Evolutionary conservation across 306 rosid genomes (phyloP).

Genomic region (Vicia faba): DNA sequence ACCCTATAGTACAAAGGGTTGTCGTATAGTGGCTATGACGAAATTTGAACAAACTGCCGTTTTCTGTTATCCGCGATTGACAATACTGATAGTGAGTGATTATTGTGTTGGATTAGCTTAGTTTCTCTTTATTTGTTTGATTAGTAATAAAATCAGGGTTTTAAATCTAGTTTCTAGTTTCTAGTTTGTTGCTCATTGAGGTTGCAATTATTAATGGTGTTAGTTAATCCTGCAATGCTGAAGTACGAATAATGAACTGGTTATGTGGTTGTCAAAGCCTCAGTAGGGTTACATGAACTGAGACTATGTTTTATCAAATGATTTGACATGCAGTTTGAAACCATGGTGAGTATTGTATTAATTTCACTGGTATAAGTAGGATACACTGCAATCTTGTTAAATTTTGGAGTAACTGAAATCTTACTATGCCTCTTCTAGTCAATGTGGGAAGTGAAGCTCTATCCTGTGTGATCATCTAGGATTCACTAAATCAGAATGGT

Average conservation of each 20-base stretch:
- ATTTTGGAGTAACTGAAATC: slow-evolving; percentile 17
- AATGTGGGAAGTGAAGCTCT: background rate
- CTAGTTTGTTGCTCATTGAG: background rate
- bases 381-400: slow-evolving; percentile 22
- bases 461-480: slow-evolving; percentile 9
- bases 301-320: background rate
- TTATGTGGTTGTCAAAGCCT: background rate
- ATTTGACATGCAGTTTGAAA: slow-evolving; percentile 7
- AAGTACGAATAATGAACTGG: background rate
- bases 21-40: background rate
- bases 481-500: slow-evolving; percentile 10
- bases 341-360: slow-evolving; percentile 1
- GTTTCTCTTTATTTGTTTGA: slow-evolving; percentile 27
- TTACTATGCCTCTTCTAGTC: slow-evolving; percentile 4
- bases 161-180: background rate
- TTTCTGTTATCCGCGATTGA: background rate
- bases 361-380: slow-evolving; percentile 12
- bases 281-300: background rate
- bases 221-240: slow-evolving; percentile 7
- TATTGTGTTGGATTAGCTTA: slow-evolving; percentile 22
- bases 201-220: background rate
- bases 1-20: background rate
- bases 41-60: background rate
- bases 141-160: slow-evolving; percentile 13
- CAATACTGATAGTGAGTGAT: background rate